phyloP scores from a whole-genome alignment of 495 filamentous ascomycete species.

The Aspergillus cavernicola region DNA sequence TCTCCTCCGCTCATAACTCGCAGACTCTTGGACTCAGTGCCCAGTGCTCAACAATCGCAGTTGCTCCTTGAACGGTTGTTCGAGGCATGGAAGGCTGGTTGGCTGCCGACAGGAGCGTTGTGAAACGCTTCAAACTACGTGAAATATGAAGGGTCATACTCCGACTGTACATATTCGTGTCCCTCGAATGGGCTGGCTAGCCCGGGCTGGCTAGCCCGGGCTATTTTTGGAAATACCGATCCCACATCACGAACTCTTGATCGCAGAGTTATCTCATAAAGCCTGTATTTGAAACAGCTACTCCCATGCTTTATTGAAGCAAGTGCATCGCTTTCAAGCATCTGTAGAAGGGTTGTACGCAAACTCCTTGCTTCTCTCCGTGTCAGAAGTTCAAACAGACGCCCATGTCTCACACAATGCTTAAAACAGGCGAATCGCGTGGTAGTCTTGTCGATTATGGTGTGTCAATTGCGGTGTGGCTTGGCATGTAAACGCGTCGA shows the following conservation, averaged over 20 bases:
- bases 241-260: neutral
- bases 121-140: conserved; percentile 1
- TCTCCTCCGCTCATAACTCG: no score
- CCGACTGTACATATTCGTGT: neutral
- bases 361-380: neutral
- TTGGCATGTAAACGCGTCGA: neutral
- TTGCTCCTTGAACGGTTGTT: neutral
- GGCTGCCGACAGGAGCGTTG: neutral
- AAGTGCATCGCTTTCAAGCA: neutral
- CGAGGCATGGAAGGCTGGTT: neutral
- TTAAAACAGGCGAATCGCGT: no score
- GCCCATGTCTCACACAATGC: neutral
- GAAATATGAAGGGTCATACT: conserved; percentile 5
- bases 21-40: no score
- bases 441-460: no score
- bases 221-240: neutral
- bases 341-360: neutral
- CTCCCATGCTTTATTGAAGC: neutral
- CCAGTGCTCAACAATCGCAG: neutral
- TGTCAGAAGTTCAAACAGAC: neutral
- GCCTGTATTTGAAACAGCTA: neutral
- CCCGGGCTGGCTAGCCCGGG: neutral
- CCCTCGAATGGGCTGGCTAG: neutral
- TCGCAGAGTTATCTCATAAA: neutral
- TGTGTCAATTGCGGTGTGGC: neutral